Conservation (phyloP, 2,329 filamentous ascomycete species). For the Ophiocordyceps sinensis region DNA sequence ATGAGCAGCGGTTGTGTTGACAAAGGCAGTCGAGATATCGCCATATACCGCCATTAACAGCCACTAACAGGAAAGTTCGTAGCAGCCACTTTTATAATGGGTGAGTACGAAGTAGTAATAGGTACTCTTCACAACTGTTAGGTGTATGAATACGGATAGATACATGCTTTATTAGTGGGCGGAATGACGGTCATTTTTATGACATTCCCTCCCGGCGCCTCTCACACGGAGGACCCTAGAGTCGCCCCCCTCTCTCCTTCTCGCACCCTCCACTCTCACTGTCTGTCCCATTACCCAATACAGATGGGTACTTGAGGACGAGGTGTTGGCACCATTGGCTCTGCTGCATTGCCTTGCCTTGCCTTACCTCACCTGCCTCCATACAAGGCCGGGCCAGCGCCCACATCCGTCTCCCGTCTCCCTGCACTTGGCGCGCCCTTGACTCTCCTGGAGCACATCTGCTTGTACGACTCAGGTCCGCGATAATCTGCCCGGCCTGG, state of each 20-base stretch:
- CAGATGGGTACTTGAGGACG: background rate
- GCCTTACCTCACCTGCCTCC: too few species aligned
- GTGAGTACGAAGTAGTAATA: too few species aligned
- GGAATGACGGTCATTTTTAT: slow-evolving; percentile 7
- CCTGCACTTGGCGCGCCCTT: background rate
- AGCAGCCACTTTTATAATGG: slow-evolving; percentile 3
- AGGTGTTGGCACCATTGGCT: background rate
- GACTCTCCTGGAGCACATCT: background rate
- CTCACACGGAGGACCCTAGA: background rate
- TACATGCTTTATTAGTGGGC: background rate
- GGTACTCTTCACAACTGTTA: too few species aligned
- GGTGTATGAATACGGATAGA: too few species aligned
- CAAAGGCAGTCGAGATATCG: too few species aligned
- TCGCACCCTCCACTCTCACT: background rate
- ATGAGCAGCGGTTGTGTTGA: background rate
- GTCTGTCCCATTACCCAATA: too few species aligned
- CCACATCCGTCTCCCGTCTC: background rate
- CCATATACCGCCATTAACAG: background rate
- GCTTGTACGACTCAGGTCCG: background rate
- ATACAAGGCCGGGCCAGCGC: background rate
- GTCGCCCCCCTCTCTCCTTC: background rate
- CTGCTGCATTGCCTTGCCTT: background rate
- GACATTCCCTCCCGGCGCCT: slow-evolving; percentile 3
- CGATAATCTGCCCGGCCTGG: background rate
- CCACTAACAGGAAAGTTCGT: background rate